These are phyloP conservation scores for Amyloporia xantha DNA, from an alignment of 768 basidiomycete species.

Conservation along the genomic window DNA sequence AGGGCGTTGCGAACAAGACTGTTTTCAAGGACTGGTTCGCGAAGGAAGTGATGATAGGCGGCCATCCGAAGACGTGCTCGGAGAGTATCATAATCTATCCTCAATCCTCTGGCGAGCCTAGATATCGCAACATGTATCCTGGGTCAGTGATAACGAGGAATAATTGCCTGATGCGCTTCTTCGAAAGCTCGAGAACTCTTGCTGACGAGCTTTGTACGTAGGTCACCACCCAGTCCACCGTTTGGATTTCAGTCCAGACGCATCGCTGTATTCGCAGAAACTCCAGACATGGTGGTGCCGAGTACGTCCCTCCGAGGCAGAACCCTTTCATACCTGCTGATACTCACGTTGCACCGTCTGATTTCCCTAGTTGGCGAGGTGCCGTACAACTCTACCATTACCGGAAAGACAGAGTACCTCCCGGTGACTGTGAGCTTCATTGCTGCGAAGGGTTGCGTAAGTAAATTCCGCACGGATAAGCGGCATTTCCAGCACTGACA, in stretches of 20 bases:
- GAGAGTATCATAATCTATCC: constrained; percentile 25
- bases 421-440: constrained; percentile 26
- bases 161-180: background rate
- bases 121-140: constrained; percentile 20
- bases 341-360: background rate
- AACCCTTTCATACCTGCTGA: background rate
- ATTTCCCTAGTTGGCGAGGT: constrained; percentile 20
- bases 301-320: too few relatives aligned
- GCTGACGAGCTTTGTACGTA: too few relatives aligned
- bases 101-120: constrained; percentile 20
- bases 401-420: constrained; percentile 19
- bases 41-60: constrained; percentile 13
- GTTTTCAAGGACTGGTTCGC: constrained; percentile 27
- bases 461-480: background rate
- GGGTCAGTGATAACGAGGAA: constrained; percentile 10
- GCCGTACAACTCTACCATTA: constrained; percentile 25
- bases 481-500: background rate
- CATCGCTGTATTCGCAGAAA: constrained; percentile 19
- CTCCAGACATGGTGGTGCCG: constrained; percentile 27
- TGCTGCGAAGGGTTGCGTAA: constrained; percentile 23
- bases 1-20: constrained; percentile 21
- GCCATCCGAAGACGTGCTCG: constrained; percentile 19
- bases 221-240: constrained; percentile 19
- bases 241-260: constrained; percentile 19
- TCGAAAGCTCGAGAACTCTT: background rate